Percentiles rank a stretch among this genome's conserved stretches.
These are phyloP conservation scores for Croton laevigatus DNA, from an alignment of 441 rosid species.

Conservation along the genomic window DNA sequence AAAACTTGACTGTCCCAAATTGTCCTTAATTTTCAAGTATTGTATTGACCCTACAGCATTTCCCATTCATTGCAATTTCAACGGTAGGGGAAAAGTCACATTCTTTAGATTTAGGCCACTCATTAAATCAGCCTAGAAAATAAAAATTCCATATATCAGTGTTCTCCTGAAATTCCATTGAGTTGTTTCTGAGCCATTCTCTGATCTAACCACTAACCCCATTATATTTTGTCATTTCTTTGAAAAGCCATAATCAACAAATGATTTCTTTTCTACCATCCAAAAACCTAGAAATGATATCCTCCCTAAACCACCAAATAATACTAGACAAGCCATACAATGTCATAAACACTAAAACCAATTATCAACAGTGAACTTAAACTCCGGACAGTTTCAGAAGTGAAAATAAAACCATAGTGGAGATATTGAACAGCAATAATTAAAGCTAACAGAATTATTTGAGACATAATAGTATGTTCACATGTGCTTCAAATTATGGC, in stretches of 20 bases:
- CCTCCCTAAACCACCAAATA: neutral
- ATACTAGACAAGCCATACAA: conserved; percentile 1
- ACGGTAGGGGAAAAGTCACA: neutral
- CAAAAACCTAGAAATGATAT: conserved; percentile 1
- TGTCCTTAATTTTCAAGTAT: neutral
- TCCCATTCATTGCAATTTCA: neutral
- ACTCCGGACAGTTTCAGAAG: neutral
- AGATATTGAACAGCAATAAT: neutral
- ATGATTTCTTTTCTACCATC: neutral
- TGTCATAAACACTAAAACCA: neutral
- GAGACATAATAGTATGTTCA: neutral
- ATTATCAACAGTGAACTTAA: neutral
- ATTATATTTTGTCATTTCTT: neutral
- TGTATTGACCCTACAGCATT: neutral
- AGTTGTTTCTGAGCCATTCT: conserved; percentile 1
- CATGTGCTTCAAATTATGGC: conserved; percentile 7
- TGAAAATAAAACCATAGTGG: neutral
- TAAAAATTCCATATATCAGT: neutral
- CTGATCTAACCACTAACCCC: neutral
- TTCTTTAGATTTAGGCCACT: neutral
- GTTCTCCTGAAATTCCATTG: conserved; percentile 10
- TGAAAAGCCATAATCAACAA: neutral
- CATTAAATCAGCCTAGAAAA: neutral
- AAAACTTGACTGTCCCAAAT: neutral
- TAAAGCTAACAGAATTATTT: neutral